A percentile compares a stretch with the other conserved stretches of the same genome.
phyloP scores from a whole-genome alignment of 78 protist species.

The Dictyostelium discoideum region DNA sequence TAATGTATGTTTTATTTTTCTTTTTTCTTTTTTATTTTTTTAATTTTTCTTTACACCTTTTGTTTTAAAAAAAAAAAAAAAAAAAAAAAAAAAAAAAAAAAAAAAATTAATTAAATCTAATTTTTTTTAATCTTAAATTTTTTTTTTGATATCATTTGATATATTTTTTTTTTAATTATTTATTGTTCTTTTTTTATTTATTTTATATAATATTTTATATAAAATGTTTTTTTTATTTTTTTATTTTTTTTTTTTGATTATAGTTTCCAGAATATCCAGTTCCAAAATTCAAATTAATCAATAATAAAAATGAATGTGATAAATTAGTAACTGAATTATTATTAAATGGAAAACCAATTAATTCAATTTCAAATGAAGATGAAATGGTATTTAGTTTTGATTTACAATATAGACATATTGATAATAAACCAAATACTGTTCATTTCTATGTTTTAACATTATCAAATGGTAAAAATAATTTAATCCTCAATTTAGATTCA shows the following conservation, averaged over 20 bases:
- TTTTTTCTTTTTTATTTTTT: not conserved
- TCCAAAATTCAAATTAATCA: not conserved
- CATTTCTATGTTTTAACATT: slow-evolving; percentile 17
- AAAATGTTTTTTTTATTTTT: not conserved
- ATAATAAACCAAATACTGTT: not conserved
- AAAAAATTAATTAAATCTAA: not conserved
- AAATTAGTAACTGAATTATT: not conserved
- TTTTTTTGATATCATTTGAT: not conserved
- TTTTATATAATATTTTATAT: no score
- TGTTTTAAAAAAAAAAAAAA: not conserved
- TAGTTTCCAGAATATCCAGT: slow-evolving; percentile 48
- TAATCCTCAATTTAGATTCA: not conserved
- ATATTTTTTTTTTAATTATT: not conserved
- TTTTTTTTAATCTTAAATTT: no score
- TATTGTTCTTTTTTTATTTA: not conserved
- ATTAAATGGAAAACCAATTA: not conserved
- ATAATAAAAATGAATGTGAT: not conserved
- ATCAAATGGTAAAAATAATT: slow-evolving; percentile 2
- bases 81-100: no score
- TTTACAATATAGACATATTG: slow-evolving; percentile 3
- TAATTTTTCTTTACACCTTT: not conserved
- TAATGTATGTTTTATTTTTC: not conserved
- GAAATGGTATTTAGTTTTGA: not conserved
- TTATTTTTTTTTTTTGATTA: not conserved
- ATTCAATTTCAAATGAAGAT: not conserved